Evolutionary conservation across 139 green algal genomes (phyloP), one percentile per base, ranked within the genome.

Genomic region (Spirogloea muscicola): DNA sequence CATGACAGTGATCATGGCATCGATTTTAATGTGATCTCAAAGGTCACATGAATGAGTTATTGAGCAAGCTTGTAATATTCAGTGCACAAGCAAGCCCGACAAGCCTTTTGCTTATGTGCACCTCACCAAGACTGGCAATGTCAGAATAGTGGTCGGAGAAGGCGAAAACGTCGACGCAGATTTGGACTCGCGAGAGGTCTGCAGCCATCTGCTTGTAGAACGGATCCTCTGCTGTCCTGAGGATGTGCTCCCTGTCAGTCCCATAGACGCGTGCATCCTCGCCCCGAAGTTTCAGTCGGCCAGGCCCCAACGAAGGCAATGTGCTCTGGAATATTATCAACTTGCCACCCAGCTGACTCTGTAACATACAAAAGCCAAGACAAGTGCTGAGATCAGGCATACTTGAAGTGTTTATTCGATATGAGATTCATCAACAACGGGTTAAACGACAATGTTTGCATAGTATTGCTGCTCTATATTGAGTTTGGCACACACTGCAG

Each of bases 151-250:
- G 52, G 41, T 58, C 27, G 3, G 80, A 49, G 57, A 74, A 78
- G 16, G 18, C 37, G 55, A 73, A 88, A 29, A 97, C 73, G 82
- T 98, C 91, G 41, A 89, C 87, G 77, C 87, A 94, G 46, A 85
- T 77, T 49, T 89, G 84, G 48, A 80, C 60, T 34, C 86, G 80
- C 49, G 79, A 91, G 79, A 86, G 92, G 78, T 98, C 95, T 0
- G 90, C 89, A 0, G 93, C 91, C 77, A 93, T 97, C 51, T 88
- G 88, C 84, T 98, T 98, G 87, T 90, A 99, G 77, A 98, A 98
- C 18, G 84, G 68, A 75, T 97, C 93, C 38, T 96, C 94, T 0
- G 95, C 90, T 46, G 82, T 83, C 34, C 94, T 84, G 79, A 96
- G 75, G 33, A 49, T 79, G 49, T 89, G 59, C 87, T 97, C 93